phyloP scores from a whole-genome alignment of 768 basidiomycete species.

The Butyriboletus loyo region DNA sequence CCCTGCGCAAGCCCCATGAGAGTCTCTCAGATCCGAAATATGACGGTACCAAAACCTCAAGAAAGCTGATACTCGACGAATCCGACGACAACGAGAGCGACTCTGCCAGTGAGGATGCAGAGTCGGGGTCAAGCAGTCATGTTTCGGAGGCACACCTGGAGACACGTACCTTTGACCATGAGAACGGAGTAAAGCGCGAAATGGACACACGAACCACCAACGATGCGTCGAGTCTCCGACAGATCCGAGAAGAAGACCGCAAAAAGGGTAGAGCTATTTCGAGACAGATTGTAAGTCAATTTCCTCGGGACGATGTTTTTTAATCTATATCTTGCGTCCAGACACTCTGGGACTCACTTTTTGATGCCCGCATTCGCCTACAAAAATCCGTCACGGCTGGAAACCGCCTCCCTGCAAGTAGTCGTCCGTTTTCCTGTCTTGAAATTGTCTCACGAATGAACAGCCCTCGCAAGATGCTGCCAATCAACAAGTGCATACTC shows the following conservation, averaged over 20 bases:
- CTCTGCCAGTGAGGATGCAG: constrained; percentile 11
- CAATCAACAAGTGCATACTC: constrained; percentile 40
- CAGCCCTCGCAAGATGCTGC: constrained; percentile 33
- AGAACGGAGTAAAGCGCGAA: constrained; percentile 11
- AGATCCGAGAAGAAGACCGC: constrained; percentile 64
- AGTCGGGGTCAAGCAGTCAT: constrained; percentile 20
- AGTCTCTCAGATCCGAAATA: constrained; percentile 78
- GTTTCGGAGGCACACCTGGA: constrained; percentile 14
- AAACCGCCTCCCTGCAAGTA: constrained; percentile 63
- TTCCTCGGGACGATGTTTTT: constrained; percentile 1
- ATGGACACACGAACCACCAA: constrained; percentile 3
- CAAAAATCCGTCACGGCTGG: constrained; percentile 74
- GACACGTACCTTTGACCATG: constrained; percentile 9
- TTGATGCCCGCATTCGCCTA: constrained; percentile 88
- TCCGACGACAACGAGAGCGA: constrained; percentile 18
- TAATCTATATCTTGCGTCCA: constrained; percentile 30
- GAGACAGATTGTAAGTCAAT: constrained; percentile 70
- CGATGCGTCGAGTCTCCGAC: constrained; percentile 44
- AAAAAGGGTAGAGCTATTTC: constrained; percentile 83
- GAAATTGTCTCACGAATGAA: constrained; percentile 13
- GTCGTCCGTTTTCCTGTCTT: background rate
- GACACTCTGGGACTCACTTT: constrained; percentile 81
- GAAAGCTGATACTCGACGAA: constrained; percentile 51
- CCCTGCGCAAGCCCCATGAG: constrained; percentile 61
- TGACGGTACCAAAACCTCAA: constrained; percentile 60